These are phyloP conservation scores for Ogataea methylovora DNA, from an alignment of 805 yeast species.

Conservation along the genomic window DNA sequence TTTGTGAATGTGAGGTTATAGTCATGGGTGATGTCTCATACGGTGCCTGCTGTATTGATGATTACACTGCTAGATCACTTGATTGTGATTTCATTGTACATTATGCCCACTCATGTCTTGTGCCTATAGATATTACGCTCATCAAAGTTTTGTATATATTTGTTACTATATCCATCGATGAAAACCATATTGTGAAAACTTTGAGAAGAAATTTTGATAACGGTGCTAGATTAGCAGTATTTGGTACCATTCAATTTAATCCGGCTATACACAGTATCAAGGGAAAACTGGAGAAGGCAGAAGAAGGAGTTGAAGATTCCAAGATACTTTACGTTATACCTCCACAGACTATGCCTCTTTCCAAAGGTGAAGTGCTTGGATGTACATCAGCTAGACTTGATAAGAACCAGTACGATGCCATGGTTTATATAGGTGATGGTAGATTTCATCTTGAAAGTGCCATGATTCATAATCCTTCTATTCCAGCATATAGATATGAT, in stretches of 20 bases:
- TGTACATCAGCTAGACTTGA: slow-evolving; percentile 87
- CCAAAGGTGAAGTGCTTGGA: slow-evolving; percentile 94
- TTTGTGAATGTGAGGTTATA: slow-evolving; percentile 77
- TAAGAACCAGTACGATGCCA: slow-evolving; percentile 57
- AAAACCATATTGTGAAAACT: slow-evolving; percentile 71
- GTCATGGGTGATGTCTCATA: slow-evolving; percentile 99
- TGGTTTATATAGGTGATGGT: slow-evolving; percentile 94
- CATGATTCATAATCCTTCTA: slow-evolving; percentile 92
- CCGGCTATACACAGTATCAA: slow-evolving; percentile 82
- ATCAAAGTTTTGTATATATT: slow-evolving; percentile 93
- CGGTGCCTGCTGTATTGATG: slow-evolving; percentile 98
- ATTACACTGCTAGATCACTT: slow-evolving; percentile 84
- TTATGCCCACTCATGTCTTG: slow-evolving; percentile 95
- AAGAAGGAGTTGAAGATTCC: slow-evolving; percentile 6
- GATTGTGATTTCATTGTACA: slow-evolving; percentile 94
- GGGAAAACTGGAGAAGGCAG: slow-evolving; percentile 42
- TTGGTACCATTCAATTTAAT: slow-evolving; percentile 95
- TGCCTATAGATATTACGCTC: slow-evolving; percentile 86
- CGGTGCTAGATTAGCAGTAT: slow-evolving; percentile 69
- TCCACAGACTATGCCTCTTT: slow-evolving; percentile 88
- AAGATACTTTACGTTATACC: slow-evolving; percentile 55
- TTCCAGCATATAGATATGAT: slow-evolving; percentile 91
- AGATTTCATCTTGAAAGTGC: slow-evolving; percentile 92
- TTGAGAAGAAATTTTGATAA: slow-evolving; percentile 56
- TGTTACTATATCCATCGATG: slow-evolving; percentile 88